A percentile compares a stretch with the other conserved stretches of the same genome.
phyloP scores from a whole-genome alignment of 768 basidiomycete species.

The Lactarius indigo region DNA sequence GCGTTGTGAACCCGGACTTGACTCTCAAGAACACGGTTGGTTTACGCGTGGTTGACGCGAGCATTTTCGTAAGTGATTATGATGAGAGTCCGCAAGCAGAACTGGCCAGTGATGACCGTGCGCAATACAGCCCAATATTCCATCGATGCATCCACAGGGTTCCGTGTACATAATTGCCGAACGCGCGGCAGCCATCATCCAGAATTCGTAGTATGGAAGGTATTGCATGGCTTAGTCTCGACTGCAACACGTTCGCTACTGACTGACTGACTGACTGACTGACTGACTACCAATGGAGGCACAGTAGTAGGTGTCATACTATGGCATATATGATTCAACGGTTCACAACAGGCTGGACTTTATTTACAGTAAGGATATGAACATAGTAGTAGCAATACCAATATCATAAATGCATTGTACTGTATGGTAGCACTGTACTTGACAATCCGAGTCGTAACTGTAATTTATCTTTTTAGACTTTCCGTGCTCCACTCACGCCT shows the following conservation, averaged over 20 bases:
- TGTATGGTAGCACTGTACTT: no score
- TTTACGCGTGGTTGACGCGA: slow-evolving; percentile 16
- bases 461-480: neutral
- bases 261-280: no score
- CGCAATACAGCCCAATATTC: neutral
- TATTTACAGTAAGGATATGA: no score
- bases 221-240: no score
- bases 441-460: neutral
- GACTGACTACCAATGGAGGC: no score
- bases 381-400: no score
- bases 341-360: no score
- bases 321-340: no score
- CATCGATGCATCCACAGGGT: slow-evolving; percentile 12
- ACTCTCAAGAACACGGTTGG: slow-evolving; percentile 17
- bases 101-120: no score
- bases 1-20: slow-evolving; percentile 21
- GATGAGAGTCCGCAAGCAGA: neutral
- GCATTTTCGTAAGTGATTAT: slow-evolving; percentile 14
- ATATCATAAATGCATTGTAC: no score
- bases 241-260: no score
- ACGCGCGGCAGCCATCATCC: neutral
- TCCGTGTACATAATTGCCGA: slow-evolving; percentile 13
- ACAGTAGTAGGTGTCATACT: no score
- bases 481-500: neutral
- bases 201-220: neutral